Base-by-base conservation (phyloP, 2,329 filamentous ascomycete genomes). In the Fusarium sp. region DNA sequence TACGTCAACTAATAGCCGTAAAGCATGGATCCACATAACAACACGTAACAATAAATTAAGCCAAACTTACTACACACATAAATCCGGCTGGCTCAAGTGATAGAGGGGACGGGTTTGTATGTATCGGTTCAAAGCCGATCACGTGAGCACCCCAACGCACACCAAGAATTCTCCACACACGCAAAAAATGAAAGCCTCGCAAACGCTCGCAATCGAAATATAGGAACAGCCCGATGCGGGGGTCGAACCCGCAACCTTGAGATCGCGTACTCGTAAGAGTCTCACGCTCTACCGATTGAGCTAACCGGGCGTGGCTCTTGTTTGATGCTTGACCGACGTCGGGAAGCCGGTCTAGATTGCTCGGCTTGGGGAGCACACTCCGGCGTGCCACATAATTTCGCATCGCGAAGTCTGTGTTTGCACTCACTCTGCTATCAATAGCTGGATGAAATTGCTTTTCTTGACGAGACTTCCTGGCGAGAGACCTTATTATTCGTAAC, bases 271-370 rank as follows among this genome's bases (percentile, higher is more conserved):
- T 73, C 67, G 18, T 85, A 85, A 85, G 87, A 90, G 88, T 89
- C 88, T 88, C 84, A 88, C 87, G 86, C 87, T 90, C 87, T 90
- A 89, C 74, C 72, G 69, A 76, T 76, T 75, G 71, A 77, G 71
- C 72, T 76, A 22, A 52, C 39, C 34, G 34, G 45, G 34, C 39
- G 36, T 65, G 60, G 46, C 42, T 65, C 42, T 60, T 40, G 36
- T 18, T 18, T 38, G 36, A 33, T 52, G 28, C 11, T 13, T 26
- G 15, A 10, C 3, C 2, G 1, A 3, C 3, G 0, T 0, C 3
- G 18, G 22, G 18, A 40, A 22, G 17, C 17, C 17, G 3, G 6
- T 40, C 18, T 22, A 40, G 1, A 36, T 36, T n/a, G 4, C 34
- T 36, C 14, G 8, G 2, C 1, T 1, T n/a, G 3, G 10, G 4